Evolutionary conservation across 805 yeast species (phyloP).

Genomic region (Komagataella ulmi): DNA sequence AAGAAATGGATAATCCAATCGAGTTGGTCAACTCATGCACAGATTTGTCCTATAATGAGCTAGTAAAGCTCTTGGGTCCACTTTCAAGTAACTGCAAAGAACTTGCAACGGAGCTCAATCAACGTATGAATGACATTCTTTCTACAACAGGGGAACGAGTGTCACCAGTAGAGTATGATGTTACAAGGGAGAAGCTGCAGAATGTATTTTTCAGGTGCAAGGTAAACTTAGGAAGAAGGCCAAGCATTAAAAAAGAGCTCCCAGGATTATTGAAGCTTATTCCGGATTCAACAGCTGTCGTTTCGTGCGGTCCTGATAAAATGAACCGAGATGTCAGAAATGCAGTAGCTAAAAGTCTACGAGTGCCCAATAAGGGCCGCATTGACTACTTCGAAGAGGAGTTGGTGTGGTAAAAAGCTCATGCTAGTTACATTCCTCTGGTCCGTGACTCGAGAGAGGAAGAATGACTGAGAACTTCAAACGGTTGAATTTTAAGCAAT

Average conservation of each 20-base stretch:
- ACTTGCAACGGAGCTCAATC: not conserved
- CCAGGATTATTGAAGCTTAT: not conserved
- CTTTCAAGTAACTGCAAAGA: not conserved
- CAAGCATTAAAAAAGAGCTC: not conserved
- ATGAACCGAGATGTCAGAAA: constrained; percentile 40
- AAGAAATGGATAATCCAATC: not conserved
- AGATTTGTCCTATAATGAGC: not conserved
- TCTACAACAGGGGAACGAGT: not conserved
- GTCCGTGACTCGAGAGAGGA: too few relatives aligned
- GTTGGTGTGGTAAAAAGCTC: constrained; percentile 44
- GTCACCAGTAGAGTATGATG: not conserved
- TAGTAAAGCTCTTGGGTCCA: not conserved
- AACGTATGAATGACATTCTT: not conserved
- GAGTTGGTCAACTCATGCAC: not conserved
- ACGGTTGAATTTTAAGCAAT: not conserved
- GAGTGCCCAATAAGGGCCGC: constrained; percentile 22
- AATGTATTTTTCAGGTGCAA: not conserved
- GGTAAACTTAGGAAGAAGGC: not conserved
- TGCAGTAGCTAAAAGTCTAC: constrained; percentile 26
- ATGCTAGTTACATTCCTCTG: too few relatives aligned
- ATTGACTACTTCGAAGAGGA: constrained; percentile 66
- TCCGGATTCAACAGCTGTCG: constrained; percentile 19
- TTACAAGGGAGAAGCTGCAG: not conserved
- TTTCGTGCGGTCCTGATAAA: constrained; percentile 33
- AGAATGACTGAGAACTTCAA: not conserved